Percentiles rank a stretch among this genome's conserved stretches.
These are phyloP conservation scores for Schrenkiella parvula DNA, from an alignment of 345 rosid genomes.

Conservation along the genomic window DNA sequence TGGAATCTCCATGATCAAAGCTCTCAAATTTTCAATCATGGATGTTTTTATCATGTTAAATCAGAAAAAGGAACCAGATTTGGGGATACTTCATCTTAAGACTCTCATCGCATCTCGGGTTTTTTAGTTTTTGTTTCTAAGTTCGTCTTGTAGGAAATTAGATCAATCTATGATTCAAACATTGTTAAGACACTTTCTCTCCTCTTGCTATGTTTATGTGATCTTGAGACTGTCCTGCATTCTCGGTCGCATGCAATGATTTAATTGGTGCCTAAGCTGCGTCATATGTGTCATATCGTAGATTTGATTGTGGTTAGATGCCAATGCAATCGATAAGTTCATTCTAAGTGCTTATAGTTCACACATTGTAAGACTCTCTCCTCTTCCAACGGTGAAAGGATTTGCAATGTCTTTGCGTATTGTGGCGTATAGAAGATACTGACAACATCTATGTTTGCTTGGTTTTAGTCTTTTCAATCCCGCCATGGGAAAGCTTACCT, in stretches of 20 bases:
- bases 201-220: background rate
- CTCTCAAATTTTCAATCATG: background rate
- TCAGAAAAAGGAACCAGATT: background rate
- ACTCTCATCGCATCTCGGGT: too few relatives aligned
- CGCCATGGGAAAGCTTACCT: slow-evolving; percentile 99
- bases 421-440: background rate
- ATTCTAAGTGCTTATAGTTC: background rate
- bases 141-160: background rate
- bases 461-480: slow-evolving; percentile 62
- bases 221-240: background rate
- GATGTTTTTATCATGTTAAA: background rate
- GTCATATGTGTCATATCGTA: background rate
- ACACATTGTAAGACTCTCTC: background rate
- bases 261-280: background rate
- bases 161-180: slow-evolving; percentile 15
- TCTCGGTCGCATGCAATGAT: background rate
- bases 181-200: background rate
- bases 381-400: background rate
- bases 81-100: too few relatives aligned
- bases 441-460: background rate
- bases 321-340: background rate
- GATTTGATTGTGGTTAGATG: background rate
- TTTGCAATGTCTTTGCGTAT: background rate
- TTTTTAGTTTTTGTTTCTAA: too few relatives aligned
- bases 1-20: slow-evolving; percentile 1